Evolutionary conservation across 2,329 filamentous ascomycete genomes (phyloP), one percentile per base, ranked within the genome.

Genomic region (Trichoderma koningiopsis): DNA sequence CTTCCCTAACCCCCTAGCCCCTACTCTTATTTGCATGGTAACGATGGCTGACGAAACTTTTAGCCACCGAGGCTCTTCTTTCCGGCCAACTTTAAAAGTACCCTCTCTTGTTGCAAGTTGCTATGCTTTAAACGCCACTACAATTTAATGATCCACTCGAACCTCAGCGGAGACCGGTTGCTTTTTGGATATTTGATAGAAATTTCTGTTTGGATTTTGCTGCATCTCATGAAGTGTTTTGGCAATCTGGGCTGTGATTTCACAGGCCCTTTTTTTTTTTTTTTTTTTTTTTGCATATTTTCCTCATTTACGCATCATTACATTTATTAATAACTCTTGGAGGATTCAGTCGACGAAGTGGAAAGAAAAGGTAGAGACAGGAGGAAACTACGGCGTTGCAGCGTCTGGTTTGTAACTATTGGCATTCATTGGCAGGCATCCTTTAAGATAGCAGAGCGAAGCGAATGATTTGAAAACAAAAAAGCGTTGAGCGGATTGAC

Each of bases 11-110:
- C 4, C 3, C 22, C 6, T 7, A 2, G 4, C 33, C 11, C 19
- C 27, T 33, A 56, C 22, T 7, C 10, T 14, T 31, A 10, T 13
- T 16, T 22, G 0, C n/a, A 33, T 14, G 5, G 24, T 31, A 33
- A 55, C 5, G 5, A 37, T 27, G 4, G 33, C 47, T 60, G 60
- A 65, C 53, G 4, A 22, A 40, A 43, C 19, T 56, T 24, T 22
- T 74, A 87, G 92, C 92, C 73, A 94, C 92, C 70, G 92, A 94
- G 81, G 92, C 92, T 64, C 85, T 94, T 71, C 83, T 95, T 65
- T 92, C 91, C 59, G 92, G 92, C 62, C 90, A 93, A 77, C 81
- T 94, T 75, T 94, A 87, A 78, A 37, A 37, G 31, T 40, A 35
- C 35, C 27, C 10, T 56, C 16, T 56, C 5, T 13, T 33, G 16